Percentiles rank a stretch among this genome's conserved stretches.
phyloP scores from a whole-genome alignment of 2,329 filamentous ascomycete species.

The Rugonectria rugulosa region DNA sequence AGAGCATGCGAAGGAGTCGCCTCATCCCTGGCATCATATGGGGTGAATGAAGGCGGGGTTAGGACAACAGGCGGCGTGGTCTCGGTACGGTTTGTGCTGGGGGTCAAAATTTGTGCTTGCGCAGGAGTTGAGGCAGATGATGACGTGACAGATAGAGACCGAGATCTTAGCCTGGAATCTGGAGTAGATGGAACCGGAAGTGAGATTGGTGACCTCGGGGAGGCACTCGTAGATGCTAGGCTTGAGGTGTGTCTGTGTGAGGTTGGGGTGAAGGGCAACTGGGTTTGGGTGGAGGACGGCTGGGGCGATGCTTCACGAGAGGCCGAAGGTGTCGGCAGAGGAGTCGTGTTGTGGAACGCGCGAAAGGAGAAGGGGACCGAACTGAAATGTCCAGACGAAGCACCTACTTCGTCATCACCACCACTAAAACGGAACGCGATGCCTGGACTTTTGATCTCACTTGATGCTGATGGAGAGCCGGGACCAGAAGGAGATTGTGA shows the following conservation, averaged over 20 bases:
- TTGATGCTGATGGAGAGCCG: background rate
- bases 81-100: background rate
- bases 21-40: conserved; percentile 14
- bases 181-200: background rate
- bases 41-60: background rate
- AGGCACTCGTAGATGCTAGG: background rate
- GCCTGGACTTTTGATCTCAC: background rate
- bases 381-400: background rate
- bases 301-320: conserved; percentile 1
- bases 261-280: background rate
- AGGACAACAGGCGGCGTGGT: background rate
- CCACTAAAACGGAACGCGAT: background rate
- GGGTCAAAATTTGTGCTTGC: background rate
- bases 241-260: background rate
- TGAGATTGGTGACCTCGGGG: background rate
- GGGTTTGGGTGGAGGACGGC: background rate
- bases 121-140: conserved; percentile 3
- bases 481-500: background rate
- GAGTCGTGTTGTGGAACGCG: conserved; percentile 6
- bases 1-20: conserved; percentile 5
- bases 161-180: background rate
- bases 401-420: background rate
- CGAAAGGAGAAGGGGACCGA: background rate
- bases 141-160: background rate
- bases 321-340: background rate